phyloP scores from a whole-genome alignment of 306 rosid genomes.

The Macrotyloma uniflorum region DNA sequence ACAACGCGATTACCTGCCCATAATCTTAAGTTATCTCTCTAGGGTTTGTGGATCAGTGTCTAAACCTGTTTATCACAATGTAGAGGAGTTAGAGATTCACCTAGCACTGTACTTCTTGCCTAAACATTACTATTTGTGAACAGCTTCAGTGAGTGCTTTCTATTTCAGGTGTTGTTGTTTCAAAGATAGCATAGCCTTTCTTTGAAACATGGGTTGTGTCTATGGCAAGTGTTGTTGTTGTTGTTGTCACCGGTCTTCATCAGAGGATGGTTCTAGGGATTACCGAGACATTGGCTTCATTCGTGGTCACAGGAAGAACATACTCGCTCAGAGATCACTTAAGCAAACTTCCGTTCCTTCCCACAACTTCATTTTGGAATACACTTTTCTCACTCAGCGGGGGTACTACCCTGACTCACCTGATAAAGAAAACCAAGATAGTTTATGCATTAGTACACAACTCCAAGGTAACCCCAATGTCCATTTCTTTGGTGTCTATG shows the following conservation, averaged over 20 bases:
- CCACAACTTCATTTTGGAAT: conserved; percentile 62
- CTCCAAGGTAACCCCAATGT: conserved; percentile 74
- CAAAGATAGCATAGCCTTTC: neutral
- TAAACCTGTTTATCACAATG: conserved; percentile 12
- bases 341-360: conserved; percentile 73
- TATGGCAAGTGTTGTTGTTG: conserved; percentile 81
- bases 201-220: conserved; percentile 77
- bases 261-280: conserved; percentile 44
- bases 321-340: conserved; percentile 49
- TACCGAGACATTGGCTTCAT: conserved; percentile 13
- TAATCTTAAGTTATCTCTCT: neutral
- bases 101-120: neutral
- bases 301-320: conserved; percentile 30
- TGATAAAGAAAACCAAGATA: conserved; percentile 82
- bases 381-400: conserved; percentile 64
- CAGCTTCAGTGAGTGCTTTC: neutral
- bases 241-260: conserved; percentile 42
- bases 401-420: conserved; percentile 90
- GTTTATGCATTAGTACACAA: conserved; percentile 61
- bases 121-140: neutral
- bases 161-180: conserved; percentile 9
- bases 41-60: conserved; percentile 25
- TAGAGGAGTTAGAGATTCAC: neutral
- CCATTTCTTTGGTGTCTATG: conserved; percentile 90
- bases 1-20: neutral